Conservation (phyloP, 148 eudicot genomes). For the Rhododendron ferrugineum region DNA sequence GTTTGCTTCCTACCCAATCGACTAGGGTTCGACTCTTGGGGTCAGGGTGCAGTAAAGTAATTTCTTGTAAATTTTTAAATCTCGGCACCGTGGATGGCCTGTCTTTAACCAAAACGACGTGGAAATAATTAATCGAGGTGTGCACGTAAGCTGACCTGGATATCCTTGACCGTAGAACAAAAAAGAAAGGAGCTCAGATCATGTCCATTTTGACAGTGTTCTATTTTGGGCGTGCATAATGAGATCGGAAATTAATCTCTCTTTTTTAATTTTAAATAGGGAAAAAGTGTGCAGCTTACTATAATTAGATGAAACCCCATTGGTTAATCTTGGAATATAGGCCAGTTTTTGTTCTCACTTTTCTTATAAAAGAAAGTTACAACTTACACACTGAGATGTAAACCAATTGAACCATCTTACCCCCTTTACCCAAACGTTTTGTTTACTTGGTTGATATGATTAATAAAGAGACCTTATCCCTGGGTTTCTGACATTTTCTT, state of each 20-base stretch:
- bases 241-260: neutral
- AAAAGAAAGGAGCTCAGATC: neutral
- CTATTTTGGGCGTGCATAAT: neutral
- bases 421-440: neutral
- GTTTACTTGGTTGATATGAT: neutral
- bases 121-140: no score
- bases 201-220: neutral
- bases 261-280: neutral
- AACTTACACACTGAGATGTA: neutral
- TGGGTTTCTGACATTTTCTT: neutral
- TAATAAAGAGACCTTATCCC: neutral
- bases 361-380: neutral
- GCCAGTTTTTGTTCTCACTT: neutral
- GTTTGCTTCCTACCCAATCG: no score
- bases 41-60: no score
- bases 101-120: no score
- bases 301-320: neutral
- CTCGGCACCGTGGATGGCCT: accelerated
- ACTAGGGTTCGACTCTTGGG: no score
- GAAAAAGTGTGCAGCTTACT: neutral
- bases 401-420: neutral
- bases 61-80: no score
- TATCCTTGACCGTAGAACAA: no score
- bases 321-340: neutral
- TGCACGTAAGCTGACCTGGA: no score